Evolutionary conservation across 2,329 filamentous ascomycete genomes (phyloP), one percentile per base, ranked within the genome.

Genomic region (Rhynchosporium graminicola): DNA sequence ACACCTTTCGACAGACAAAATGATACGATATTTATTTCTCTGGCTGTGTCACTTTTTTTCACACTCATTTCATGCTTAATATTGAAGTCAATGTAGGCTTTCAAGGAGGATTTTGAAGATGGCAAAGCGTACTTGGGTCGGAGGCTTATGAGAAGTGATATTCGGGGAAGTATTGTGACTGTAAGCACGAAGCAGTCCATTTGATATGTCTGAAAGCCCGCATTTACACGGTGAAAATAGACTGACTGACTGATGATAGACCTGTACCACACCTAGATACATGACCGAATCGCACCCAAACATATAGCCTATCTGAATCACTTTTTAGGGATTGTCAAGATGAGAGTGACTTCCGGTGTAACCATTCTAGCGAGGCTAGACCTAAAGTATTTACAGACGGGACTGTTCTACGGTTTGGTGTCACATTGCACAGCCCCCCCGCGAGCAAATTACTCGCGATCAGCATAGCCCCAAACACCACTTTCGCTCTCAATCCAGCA

Each of bases 1-100:
- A 54, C 58, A 60, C 48, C 29, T 43, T 43, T 43, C 29, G 29
- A 40, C 45, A 57, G 40, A 57, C 40, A 45, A 57, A 46, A 57
- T 20, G 9, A 33, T 45, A 57, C 31, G 15, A 29, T 20, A 15
- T 7, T 33, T n/a, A 38, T 29, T n/a, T 57, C 28, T 45, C 28
- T 15, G 29, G 12, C 6, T 29, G 10, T 8, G 26, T 15, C n/a
- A 31, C 29, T 52, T 2, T 28, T 52, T 4, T 13, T 36, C 33
- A 6, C 33, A 36, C 33, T 6, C 33, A 36, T 5, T 5, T 10
- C 9, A 5, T 36, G 1, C 33, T 36, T 10, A 36, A 5, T 6
- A 6, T 10, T 36, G 33, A 36, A 36, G 9, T 36, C 9, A 36
- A 20, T 20, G 48, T 8, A 36, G 20, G 29, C 48, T 51, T 29